Conservation (phyloP, 805 yeast species). For the Spathaspora boniae region DNA sequence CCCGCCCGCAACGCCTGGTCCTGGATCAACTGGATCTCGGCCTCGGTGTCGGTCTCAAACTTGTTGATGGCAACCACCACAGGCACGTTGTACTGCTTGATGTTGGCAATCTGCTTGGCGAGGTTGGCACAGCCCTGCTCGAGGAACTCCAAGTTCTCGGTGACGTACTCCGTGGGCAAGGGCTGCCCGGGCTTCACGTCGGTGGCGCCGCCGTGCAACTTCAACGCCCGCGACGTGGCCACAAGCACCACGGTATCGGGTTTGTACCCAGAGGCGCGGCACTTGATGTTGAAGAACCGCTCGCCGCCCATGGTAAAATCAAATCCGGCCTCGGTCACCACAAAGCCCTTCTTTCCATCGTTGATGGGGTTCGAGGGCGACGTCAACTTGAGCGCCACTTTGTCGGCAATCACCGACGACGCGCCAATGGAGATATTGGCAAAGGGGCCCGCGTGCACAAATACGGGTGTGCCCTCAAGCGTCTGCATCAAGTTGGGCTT, state of each 20-base stretch:
- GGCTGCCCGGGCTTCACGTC: constrained; percentile 93
- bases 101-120: constrained; percentile 86
- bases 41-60: constrained; percentile 76
- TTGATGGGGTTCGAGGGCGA: constrained; percentile 43
- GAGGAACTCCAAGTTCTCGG: constrained; percentile 78
- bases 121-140: constrained; percentile 80
- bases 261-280: constrained; percentile 81
- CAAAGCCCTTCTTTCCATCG: constrained; percentile 65
- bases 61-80: constrained; percentile 93
- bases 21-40: constrained; percentile 76
- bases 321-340: constrained; percentile 96
- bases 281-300: constrained; percentile 91
- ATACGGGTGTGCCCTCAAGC: constrained; percentile 94
- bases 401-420: constrained; percentile 89
- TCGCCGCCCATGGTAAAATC: constrained; percentile 99
- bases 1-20: constrained; percentile 86
- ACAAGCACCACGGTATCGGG: constrained; percentile 94
- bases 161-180: constrained; percentile 74
- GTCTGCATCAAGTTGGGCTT: constrained; percentile 98
- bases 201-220: constrained; percentile 96
- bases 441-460: constrained; percentile 97
- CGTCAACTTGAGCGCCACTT: constrained; percentile 85
- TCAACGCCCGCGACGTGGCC: constrained; percentile 95
- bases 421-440: constrained; percentile 98
- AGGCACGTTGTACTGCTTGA: constrained; percentile 80